A percentile compares a stretch with the other conserved stretches of the same genome.
Evolutionary conservation across 192 early-diverging fungal species (phyloP).

Genomic region (Polychytrium aggregatum): DNA sequence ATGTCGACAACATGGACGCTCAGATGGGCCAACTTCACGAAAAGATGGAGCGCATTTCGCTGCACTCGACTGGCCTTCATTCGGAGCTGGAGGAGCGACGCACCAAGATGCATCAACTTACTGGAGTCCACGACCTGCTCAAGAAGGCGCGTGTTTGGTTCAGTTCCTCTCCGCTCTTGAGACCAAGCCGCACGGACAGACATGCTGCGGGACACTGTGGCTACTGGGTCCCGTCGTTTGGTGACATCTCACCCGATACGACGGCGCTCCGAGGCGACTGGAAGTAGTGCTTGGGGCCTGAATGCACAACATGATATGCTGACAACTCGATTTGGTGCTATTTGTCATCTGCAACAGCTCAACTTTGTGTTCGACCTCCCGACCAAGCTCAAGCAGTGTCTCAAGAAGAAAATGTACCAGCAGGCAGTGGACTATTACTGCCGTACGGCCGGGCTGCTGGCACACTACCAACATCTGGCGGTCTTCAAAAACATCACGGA

Average conservation of each 20-base stretch:
- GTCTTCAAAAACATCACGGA: slow-evolving; percentile 67
- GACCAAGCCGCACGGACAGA: neutral
- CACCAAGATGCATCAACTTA: slow-evolving; percentile 63
- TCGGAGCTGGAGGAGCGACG: slow-evolving; percentile 49
- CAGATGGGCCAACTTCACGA: slow-evolving; percentile 66
- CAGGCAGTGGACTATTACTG: slow-evolving; percentile 71
- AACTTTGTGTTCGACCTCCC: slow-evolving; percentile 88
- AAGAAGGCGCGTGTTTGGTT: slow-evolving; percentile 34
- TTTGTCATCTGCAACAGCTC: slow-evolving; percentile 28
- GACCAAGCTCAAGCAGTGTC: slow-evolving; percentile 47
- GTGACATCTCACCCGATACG: too few species aligned
- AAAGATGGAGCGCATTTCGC: slow-evolving; percentile 56
- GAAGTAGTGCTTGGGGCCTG: too few species aligned
- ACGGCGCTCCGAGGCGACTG: too few species aligned
- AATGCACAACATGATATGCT: too few species aligned
- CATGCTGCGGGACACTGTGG: neutral
- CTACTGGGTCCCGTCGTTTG: too few species aligned
- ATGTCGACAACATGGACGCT: slow-evolving; percentile 76
- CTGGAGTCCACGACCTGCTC: slow-evolving; percentile 57
- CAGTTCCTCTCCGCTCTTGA: too few species aligned
- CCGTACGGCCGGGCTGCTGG: slow-evolving; percentile 55
- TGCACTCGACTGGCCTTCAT: slow-evolving; percentile 39
- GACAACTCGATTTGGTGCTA: too few species aligned
- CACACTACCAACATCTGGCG: slow-evolving; percentile 64
- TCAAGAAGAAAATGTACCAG: slow-evolving; percentile 46